Percentiles rank a stretch among this genome's conserved stretches.
Evolutionary conservation across 1,284 basidiomycete species (phyloP).

Genomic region (Paramarasmius palmivorus): DNA sequence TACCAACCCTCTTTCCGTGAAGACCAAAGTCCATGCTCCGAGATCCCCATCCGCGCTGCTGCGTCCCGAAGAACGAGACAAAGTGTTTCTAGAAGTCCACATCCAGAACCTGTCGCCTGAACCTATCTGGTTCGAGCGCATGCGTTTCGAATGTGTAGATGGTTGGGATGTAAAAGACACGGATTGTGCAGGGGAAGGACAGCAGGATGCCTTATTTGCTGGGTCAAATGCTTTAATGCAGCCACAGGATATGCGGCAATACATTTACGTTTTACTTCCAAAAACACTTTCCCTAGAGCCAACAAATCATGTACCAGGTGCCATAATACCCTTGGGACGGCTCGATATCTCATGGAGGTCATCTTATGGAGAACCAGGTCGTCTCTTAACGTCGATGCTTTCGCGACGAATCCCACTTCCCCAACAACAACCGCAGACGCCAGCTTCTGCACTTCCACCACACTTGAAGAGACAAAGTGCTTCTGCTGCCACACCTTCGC

Average conservation of each 20-base stretch:
- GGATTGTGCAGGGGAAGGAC: conserved; percentile 38
- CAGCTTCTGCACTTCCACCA: conserved; percentile 68
- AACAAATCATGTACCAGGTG: conserved; percentile 58
- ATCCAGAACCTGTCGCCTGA: conserved; percentile 83
- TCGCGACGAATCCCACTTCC: conserved; percentile 68
- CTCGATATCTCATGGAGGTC: conserved; percentile 84
- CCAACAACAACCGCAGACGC: conserved; percentile 39
- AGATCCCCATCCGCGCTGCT: conserved; percentile 72
- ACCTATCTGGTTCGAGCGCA: conserved; percentile 74
- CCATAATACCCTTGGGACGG: conserved; percentile 73
- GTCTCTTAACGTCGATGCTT: conserved; percentile 80
- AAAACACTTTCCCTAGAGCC: conserved; percentile 48
- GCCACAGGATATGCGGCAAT: conserved; percentile 81
- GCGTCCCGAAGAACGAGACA: conserved; percentile 62
- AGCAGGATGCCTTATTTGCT: conserved; percentile 50
- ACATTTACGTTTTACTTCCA: conserved; percentile 78
- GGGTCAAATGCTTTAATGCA: conserved; percentile 69
- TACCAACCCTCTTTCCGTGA: conserved; percentile 85
- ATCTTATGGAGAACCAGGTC: conserved; percentile 78
- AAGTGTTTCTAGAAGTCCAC: conserved; percentile 85
- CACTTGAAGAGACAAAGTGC: conserved; percentile 62
- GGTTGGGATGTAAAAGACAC: conserved; percentile 64
- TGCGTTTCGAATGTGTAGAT: conserved; percentile 73
- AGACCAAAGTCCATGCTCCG: conserved; percentile 82
- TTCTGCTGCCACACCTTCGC: conserved; percentile 38